A percentile compares a stretch with the other conserved stretches of the same genome.
Evolutionary conservation across 495 filamentous ascomycete species (phyloP).

Genomic region (Aspergillus kassunensis): DNA sequence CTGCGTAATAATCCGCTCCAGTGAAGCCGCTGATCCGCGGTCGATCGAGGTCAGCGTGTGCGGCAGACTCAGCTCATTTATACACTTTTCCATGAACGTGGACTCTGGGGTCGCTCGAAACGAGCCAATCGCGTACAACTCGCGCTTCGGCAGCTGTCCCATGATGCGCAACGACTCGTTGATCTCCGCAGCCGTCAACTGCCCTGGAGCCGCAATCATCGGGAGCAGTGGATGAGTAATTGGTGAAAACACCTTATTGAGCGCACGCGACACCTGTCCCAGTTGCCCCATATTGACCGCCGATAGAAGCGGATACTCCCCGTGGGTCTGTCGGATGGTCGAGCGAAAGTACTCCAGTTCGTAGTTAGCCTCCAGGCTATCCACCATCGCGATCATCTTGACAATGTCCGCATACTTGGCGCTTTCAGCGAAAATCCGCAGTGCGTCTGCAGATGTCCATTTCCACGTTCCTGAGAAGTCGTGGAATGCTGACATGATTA

Average conservation of each 20-base stretch:
- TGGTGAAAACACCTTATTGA: conserved; percentile 80
- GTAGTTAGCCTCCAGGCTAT: conserved; percentile 75
- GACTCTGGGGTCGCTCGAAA: conserved; percentile 68
- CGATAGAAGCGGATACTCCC: conserved; percentile 64
- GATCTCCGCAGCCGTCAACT: conserved; percentile 78
- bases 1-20: conserved; percentile 64
- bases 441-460: conserved; percentile 68
- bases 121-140: conserved; percentile 73
- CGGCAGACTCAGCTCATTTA: conserved; percentile 82
- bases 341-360: conserved; percentile 85
- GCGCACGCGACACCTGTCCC: conserved; percentile 72
- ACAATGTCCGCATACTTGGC: conserved; percentile 75
- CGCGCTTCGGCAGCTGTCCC: conserved; percentile 73
- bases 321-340: conserved; percentile 60
- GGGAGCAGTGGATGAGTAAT: conserved; percentile 81
- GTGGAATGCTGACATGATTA: conserved; percentile 83
- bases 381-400: conserved; percentile 83
- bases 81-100: conserved; percentile 82
- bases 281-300: conserved; percentile 83
- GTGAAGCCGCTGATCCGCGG: conserved; percentile 56
- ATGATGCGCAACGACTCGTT: conserved; percentile 73
- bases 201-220: conserved; percentile 79
- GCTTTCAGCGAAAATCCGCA: conserved; percentile 63
- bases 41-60: conserved; percentile 76
- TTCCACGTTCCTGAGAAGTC: conserved; percentile 80